A percentile compares a stretch with the other conserved stretches of the same genome.
These are phyloP conservation scores for Xylaria grammica DNA, from an alignment of 495 filamentous ascomycete genomes.

Conservation along the genomic window DNA sequence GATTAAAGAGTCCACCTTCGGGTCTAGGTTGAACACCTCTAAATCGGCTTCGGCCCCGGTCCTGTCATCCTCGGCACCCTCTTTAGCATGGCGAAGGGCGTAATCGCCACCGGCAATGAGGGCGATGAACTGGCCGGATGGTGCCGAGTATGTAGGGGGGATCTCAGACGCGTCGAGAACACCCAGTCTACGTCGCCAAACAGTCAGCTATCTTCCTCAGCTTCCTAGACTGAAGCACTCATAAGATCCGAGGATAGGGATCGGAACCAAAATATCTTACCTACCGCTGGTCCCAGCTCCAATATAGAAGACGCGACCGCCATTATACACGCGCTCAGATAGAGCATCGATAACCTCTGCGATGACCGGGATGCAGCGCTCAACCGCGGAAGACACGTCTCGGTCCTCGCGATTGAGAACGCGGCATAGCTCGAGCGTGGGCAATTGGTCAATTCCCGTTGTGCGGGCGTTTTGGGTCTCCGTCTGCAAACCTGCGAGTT, in stretches of 20 bases:
- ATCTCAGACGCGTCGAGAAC: slow-evolving; percentile 50
- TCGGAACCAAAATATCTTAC: slow-evolving; percentile 22
- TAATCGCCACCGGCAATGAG: slow-evolving; percentile 48
- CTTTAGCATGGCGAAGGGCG: slow-evolving; percentile 46
- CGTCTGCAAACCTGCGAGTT: slow-evolving; percentile 41
- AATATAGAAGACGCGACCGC: slow-evolving; percentile 48
- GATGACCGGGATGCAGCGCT: slow-evolving; percentile 39
- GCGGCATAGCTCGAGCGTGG: slow-evolving; percentile 44
- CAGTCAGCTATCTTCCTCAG: neutral
- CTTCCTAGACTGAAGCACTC: neutral
- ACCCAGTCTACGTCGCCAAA: slow-evolving; percentile 37
- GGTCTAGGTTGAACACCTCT: slow-evolving; percentile 33
- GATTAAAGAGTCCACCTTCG: slow-evolving; percentile 42
- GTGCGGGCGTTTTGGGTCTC: slow-evolving; percentile 43
- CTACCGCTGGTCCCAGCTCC: slow-evolving; percentile 50
- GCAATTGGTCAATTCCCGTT: slow-evolving; percentile 40
- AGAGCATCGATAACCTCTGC: slow-evolving; percentile 41
- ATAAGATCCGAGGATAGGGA: too few species aligned
- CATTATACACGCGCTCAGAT: slow-evolving; percentile 39
- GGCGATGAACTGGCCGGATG: slow-evolving; percentile 42
- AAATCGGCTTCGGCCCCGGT: slow-evolving; percentile 36
- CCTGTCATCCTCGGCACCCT: slow-evolving; percentile 47
- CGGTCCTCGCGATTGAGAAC: slow-evolving; percentile 45
- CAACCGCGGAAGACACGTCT: slow-evolving; percentile 39
- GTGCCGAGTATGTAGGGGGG: slow-evolving; percentile 46